These are phyloP conservation scores for Fusarium sp. DNA, from an alignment of 2,329 filamentous ascomycete genomes.

Conservation along the genomic window DNA sequence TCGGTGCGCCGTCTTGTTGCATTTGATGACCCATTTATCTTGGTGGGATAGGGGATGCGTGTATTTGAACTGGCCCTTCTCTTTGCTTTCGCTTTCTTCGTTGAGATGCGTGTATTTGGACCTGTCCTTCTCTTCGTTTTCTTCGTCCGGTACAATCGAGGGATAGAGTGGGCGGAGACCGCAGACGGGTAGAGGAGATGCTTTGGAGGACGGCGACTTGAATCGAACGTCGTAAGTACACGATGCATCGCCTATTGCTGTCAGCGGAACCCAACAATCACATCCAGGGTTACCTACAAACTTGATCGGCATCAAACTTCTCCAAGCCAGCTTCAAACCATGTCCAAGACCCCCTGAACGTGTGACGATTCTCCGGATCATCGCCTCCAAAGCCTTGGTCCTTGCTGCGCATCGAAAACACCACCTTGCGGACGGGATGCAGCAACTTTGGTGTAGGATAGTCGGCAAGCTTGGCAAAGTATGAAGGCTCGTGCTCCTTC, in stretches of 20 bases:
- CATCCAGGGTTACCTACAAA: constrained; percentile 43
- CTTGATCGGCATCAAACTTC: constrained; percentile 61
- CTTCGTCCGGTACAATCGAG: constrained; percentile 30
- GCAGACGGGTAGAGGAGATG: constrained; percentile 52
- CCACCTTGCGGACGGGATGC: constrained; percentile 72
- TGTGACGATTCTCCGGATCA: constrained; percentile 47
- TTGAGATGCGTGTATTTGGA: constrained; percentile 54
- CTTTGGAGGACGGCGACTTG: constrained; percentile 37
- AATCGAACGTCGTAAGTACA: constrained; percentile 52
- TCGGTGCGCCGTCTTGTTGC: constrained; percentile 59
- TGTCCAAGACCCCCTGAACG: constrained; percentile 67
- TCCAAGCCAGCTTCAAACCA: constrained; percentile 78
- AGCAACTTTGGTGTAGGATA: constrained; percentile 60
- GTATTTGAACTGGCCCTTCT: constrained; percentile 50
- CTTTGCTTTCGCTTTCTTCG: background rate
- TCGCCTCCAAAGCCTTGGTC: constrained; percentile 73
- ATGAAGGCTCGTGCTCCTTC: constrained; percentile 48
- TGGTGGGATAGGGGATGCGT: constrained; percentile 56
- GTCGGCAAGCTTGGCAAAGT: constrained; percentile 54
- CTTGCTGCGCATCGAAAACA: constrained; percentile 70
- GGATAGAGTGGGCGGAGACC: constrained; percentile 58
- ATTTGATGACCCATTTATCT: constrained; percentile 63
- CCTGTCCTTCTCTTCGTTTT: constrained; percentile 33
- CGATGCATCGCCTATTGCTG: constrained; percentile 46
- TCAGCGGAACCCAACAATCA: background rate